A percentile compares a stretch with the other conserved stretches of the same genome.
phyloP scores from a whole-genome alignment of 352 stramenopile genomes.

The Phytophthora multivora region DNA sequence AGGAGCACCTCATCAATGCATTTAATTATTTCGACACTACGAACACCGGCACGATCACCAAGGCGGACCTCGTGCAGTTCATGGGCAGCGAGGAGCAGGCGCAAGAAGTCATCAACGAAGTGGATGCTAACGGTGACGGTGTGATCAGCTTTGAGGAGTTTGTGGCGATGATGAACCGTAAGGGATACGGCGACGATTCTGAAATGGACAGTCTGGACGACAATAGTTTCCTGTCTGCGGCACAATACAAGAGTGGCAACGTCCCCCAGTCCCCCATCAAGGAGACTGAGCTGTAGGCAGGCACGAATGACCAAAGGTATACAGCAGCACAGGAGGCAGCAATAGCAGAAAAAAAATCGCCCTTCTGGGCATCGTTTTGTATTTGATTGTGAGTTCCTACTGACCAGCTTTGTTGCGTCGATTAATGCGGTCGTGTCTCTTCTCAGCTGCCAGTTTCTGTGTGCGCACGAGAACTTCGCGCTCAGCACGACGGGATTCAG shows the following conservation, averaged over 20 bases:
- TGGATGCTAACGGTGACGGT: conserved; percentile 91
- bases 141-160: conserved; percentile 95
- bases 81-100: conserved; percentile 93
- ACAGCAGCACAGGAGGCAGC: conserved; percentile 2
- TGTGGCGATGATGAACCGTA: conserved; percentile 88
- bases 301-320: conserved; percentile 1
- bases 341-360: conserved; percentile 20
- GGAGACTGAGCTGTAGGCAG: conserved; percentile 74
- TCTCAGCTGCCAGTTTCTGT: conserved; percentile 71
- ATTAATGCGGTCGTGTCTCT: conserved; percentile 84
- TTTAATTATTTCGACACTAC: conserved; percentile 93
- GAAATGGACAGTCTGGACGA: conserved; percentile 69
- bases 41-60: conserved; percentile 85
- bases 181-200: conserved; percentile 82
- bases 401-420: conserved; percentile 57
- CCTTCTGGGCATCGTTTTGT: conserved; percentile 21
- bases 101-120: conserved; percentile 91
- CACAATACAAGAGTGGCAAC: conserved; percentile 37
- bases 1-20: conserved; percentile 88
- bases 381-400: conserved; percentile 19
- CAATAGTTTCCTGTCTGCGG: conserved; percentile 54
- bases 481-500: conserved; percentile 65
- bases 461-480: conserved; percentile 67
- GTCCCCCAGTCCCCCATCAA: conserved; percentile 44
- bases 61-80: conserved; percentile 90